phyloP scores from a whole-genome alignment of 768 basidiomycete genomes.

The Cubamyces lactineus region DNA sequence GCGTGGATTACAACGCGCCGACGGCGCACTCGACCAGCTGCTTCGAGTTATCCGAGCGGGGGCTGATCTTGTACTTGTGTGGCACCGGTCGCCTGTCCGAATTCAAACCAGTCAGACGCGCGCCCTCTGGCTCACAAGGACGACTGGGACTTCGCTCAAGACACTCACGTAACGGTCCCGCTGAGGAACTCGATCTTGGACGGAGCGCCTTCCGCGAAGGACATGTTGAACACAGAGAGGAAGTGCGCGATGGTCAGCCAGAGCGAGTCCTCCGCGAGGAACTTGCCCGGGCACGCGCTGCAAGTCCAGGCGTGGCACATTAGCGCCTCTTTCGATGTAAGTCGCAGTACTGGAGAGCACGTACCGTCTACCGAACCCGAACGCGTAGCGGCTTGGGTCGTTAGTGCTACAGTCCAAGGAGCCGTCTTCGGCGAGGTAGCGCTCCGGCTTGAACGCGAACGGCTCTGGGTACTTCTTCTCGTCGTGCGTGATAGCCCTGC shows the following conservation, averaged over 20 bases:
- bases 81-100: conserved; percentile 19
- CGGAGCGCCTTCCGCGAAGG: conserved; percentile 14
- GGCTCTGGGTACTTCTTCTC: conserved; percentile 18
- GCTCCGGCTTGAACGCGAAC: conserved; percentile 14
- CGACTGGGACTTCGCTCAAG: too few species aligned
- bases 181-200: conserved; percentile 22
- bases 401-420: conserved; percentile 16
- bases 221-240: conserved; percentile 26
- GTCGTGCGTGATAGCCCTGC: conserved; percentile 21
- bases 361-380: conserved; percentile 20
- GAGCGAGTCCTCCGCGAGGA: conserved; percentile 28
- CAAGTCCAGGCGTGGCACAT: too few species aligned
- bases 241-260: conserved; percentile 30
- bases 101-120: too few species aligned
- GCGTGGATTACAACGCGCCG: too few species aligned
- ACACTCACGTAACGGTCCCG: conserved; percentile 9
- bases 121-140: too few species aligned
- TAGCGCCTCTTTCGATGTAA: too few species aligned
- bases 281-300: conserved; percentile 31
- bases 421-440: conserved; percentile 16
- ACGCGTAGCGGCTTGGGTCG: conserved; percentile 19
- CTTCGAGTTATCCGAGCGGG: conserved; percentile 20
- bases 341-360: not conserved
- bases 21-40: conserved; percentile 13
- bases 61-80: conserved; percentile 24